phyloP scores from a whole-genome alignment of 1,139 yeast species.

The Geotrichum fermentans region DNA sequence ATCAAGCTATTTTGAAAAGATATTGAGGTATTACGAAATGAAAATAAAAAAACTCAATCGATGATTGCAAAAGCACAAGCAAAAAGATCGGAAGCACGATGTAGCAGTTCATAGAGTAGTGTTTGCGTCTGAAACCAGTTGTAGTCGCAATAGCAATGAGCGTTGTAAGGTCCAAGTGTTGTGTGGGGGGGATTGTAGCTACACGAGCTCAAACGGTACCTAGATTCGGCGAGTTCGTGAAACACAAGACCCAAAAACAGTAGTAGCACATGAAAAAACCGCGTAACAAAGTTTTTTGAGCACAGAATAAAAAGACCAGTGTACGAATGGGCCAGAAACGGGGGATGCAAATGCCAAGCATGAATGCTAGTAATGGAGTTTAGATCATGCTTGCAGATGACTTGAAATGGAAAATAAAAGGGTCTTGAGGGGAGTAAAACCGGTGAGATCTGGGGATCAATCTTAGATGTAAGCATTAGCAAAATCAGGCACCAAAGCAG shows the following conservation, averaged over 20 bases:
- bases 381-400: too few species aligned
- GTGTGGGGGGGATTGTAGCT: too few species aligned
- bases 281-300: not conserved
- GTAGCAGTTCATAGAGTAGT: conserved; percentile 59
- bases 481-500: too few species aligned
- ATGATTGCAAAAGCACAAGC: conserved; percentile 32
- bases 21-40: not conserved
- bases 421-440: too few species aligned
- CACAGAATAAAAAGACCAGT: not conserved
- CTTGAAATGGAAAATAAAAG: too few species aligned
- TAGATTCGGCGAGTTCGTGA: not conserved
- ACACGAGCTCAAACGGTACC: not conserved
- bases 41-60: not conserved
- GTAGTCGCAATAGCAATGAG: conserved; percentile 48
- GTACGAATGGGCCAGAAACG: not conserved
- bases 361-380: too few species aligned
- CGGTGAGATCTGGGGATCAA: too few species aligned
- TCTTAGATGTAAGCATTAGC: too few species aligned
- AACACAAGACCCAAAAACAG: not conserved
- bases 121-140: conserved; percentile 59
- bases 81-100: conserved; percentile 56
- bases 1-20: too few species aligned
- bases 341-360: too few species aligned
- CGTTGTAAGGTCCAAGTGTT: too few species aligned
- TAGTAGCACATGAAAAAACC: not conserved